Evolutionary conservation across 2,329 filamentous ascomycete genomes (phyloP), one percentile per base, ranked within the genome.

Genomic region (Colletotrichum falcatum): DNA sequence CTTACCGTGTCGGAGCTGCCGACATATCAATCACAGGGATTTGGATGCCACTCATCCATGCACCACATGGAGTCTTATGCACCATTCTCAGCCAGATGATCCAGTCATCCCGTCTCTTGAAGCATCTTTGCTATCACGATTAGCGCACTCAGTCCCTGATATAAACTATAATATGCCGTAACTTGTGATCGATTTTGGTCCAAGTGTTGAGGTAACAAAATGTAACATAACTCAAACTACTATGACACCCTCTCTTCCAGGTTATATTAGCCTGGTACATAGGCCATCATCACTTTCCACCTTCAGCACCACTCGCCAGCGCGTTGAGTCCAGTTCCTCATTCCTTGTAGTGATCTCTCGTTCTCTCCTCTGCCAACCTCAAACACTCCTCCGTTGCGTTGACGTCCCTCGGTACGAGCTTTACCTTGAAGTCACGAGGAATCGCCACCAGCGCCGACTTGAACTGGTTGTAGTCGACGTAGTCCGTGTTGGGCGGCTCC

Each of bases 381-480:
- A 62, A 20, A 23, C 60, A 62, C 16, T 62, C 44, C 11, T 76
- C 78, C 48, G 73, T 76, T 72, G 81, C 18, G 12, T 5, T 6
- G 8, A 33, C 78, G 74, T 88, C 80, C 49, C 89, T 81, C 5
- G 85, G 80, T 72, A 79, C 81, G 66, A 90, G 84, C 0, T 87
- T 84, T 56, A 88, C 82, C 79, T 90, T 90, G 78, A 91, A 91
- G 1, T 86, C 86, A 78, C 88, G 90, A 0, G 89, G 89, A 73
- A 91, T 88, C 2, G 87, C 87, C 0, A 88, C 90, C 77, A 91
- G 77, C 11, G 86, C 84, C 0, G 89, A 90, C 0, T 88, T 84
- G 26, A 86, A 86, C 2, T 80, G 78, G 75, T 86, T 90, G 74
- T 87, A 90, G 37, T 88, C 86, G 48, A 91, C 82, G 0, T 85